Percentiles rank a stretch among this genome's conserved stretches.
Conservation (phyloP, 2,329 filamentous ascomycete genomes). For the Cladosporium sp. region DNA sequence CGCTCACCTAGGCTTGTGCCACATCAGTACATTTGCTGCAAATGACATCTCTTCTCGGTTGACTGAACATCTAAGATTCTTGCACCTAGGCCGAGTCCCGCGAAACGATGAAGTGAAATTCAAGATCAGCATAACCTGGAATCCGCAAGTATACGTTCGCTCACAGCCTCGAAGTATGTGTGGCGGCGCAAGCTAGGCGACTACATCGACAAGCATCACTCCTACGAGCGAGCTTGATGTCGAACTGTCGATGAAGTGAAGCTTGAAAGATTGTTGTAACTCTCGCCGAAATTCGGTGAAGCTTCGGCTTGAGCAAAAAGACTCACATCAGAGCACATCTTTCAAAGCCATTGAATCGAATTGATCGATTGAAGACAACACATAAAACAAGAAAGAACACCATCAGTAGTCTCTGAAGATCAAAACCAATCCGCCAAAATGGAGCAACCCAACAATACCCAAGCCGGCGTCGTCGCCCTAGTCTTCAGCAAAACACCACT, state of each 20-base stretch:
- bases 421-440: neutral
- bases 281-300: neutral
- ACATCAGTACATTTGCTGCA: neutral
- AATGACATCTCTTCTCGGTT: neutral
- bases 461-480: constrained; percentile 20
- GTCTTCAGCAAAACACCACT: constrained; percentile 20
- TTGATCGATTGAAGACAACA: neutral
- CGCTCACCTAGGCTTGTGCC: neutral
- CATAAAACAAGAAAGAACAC: neutral
- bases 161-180: neutral
- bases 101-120: neutral
- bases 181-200: neutral
- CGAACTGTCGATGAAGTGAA: neutral
- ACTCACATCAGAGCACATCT: constrained; percentile 6
- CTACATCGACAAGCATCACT: neutral
- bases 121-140: neutral
- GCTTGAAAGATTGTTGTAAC: neutral
- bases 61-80: neutral
- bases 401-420: neutral
- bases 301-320: constrained; percentile 1
- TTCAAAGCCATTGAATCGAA: neutral
- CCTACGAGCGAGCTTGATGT: neutral
- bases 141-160: neutral
- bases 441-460: neutral
- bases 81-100: neutral